Evolutionary conservation across 768 basidiomycete species (phyloP).

Genomic region (Leccinum incarnatum): DNA sequence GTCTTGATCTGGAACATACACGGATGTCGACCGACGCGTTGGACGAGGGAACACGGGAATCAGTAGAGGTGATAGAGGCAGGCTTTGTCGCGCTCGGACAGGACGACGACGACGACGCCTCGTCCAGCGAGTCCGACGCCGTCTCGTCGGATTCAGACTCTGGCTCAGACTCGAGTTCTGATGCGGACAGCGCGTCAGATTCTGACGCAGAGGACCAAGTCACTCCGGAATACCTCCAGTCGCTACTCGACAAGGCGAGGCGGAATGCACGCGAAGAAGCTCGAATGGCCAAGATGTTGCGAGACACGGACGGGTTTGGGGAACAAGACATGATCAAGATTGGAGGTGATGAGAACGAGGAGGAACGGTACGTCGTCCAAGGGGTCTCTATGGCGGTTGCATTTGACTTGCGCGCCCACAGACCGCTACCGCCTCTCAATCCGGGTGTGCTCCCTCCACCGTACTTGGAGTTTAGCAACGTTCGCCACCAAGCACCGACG

Average conservation of each 20-base stretch:
- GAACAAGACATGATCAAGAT: slow-evolving; percentile 58
- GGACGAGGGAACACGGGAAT: slow-evolving; percentile 8
- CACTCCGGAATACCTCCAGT: slow-evolving; percentile 59
- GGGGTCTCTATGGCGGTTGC: not conserved
- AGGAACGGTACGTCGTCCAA: slow-evolving; percentile 35
- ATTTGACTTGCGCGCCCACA: slow-evolving; percentile 22
- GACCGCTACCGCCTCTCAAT: slow-evolving; percentile 61
- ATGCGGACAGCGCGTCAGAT: slow-evolving; percentile 31
- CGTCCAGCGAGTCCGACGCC: not conserved
- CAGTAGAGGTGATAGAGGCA: not conserved
- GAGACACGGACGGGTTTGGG: slow-evolving; percentile 31
- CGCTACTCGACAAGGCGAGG: slow-evolving; percentile 60
- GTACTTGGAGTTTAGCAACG: slow-evolving; percentile 57
- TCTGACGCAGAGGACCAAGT: slow-evolving; percentile 43
- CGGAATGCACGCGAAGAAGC: slow-evolving; percentile 43
- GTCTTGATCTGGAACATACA: too few species aligned
- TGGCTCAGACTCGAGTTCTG: slow-evolving; percentile 30
- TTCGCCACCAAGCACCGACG: slow-evolving; percentile 42
- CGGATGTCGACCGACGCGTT: slow-evolving; percentile 4
- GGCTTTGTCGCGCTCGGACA: slow-evolving; percentile 3
- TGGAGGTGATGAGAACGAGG: slow-evolving; percentile 34
- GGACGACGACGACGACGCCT: not conserved
- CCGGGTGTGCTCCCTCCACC: slow-evolving; percentile 61
- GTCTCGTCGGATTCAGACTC: slow-evolving; percentile 5
- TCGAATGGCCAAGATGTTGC: slow-evolving; percentile 19